Evolutionary conservation across 441 rosid genomes (phyloP), one percentile per base, ranked within the genome.

Genomic region (Raphanus hybrid): DNA sequence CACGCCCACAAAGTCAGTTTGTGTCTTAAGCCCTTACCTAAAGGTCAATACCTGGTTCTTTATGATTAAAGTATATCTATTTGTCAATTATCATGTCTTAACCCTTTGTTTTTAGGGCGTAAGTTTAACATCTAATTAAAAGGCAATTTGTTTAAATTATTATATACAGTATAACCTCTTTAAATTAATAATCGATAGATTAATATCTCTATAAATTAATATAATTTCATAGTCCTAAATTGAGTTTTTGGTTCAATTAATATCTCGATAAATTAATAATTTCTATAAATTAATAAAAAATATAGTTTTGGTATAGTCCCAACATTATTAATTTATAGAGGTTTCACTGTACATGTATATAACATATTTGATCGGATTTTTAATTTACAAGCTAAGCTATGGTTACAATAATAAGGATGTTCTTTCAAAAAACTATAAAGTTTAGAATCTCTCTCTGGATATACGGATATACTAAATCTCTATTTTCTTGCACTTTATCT

Each of bases 11-110:
- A 58, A 34, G 77, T 67, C 74, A 58, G n/a, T 73, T 15, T 41
- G 58, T 72, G 78, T 60, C 81, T 29, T 61, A 73, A 67, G 10
- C 74, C 65, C 64, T 73, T 61, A 39, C 70, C 82, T 73, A 78
- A 73, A 78, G 71, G 78, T 67, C 74, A 73, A 59, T 64, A 39
- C 48, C 27, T 26, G 52, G 0, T 78, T 50, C 5, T 71, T 32
- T 71, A 64, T 52, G 23, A 50, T 63, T 76, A 23, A 58, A 62
- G 8, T 18, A 48, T 37, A 9, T 61, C 6, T 50, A 50, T 52
- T 61, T 39, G 43, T 41, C 27, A 26, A 23, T 52, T 27, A 15
- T 52, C 63, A 1, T 50, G 41, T 69, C 58, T 69, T 62, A 67
- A 57, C 16, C 29, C 61, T 57, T 39, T 57, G 3, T 29, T 75